Conservation (phyloP, 768 basidiomycete species). For the Kwoniella sp. region DNA sequence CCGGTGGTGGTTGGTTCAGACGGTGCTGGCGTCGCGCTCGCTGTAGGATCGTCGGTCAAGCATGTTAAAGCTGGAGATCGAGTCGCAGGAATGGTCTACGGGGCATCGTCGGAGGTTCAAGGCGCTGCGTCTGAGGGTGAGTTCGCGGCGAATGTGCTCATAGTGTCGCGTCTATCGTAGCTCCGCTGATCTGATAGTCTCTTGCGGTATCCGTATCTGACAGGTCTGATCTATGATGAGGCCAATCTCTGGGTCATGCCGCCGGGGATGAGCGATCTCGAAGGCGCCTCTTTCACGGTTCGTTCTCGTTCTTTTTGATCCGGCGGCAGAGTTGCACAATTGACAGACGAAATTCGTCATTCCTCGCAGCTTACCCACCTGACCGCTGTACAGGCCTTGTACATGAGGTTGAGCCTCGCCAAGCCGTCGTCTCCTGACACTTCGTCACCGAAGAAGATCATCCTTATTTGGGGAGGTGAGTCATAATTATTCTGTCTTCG, state of each 20-base stretch:
- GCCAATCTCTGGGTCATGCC: slow-evolving; percentile 1
- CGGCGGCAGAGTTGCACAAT: too few relatives aligned
- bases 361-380: neutral
- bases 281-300: neutral
- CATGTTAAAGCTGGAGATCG: neutral
- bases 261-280: neutral
- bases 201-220: too few relatives aligned
- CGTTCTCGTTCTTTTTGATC: too few relatives aligned
- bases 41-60: neutral
- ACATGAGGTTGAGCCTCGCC: neutral
- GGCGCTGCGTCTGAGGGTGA: neutral
- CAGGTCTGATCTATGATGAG: neutral
- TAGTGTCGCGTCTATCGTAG: too few relatives aligned
- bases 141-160: neutral
- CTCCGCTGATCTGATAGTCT: too few relatives aligned
- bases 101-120: neutral
- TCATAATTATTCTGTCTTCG: neutral
- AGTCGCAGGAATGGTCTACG: neutral
- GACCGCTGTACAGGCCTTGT: neutral
- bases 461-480: neutral
- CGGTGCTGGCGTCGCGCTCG: neutral
- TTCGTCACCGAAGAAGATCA: neutral
- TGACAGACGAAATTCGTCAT: too few relatives aligned
- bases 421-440: neutral
- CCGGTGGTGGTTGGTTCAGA: neutral